Percentiles rank a stretch among this genome's conserved stretches.
Conservation (phyloP, 345 rosid genomes). For the Hevea brasiliensis region DNA sequence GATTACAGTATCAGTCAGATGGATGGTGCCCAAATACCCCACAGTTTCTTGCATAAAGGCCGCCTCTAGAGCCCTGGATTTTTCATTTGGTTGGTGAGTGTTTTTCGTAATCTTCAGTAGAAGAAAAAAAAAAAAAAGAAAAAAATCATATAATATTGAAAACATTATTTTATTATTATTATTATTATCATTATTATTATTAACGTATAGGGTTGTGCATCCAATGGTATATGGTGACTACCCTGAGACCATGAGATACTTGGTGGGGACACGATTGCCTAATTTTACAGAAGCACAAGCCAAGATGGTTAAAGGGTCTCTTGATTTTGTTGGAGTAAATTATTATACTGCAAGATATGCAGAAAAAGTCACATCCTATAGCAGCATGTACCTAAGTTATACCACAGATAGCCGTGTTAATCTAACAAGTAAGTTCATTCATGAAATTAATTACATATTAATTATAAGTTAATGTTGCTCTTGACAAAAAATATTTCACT, state of each 20-base stretch:
- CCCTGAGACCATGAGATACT: conserved; percentile 34
- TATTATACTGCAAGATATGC: conserved; percentile 45
- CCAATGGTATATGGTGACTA: conserved; percentile 45
- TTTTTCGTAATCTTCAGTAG: background rate
- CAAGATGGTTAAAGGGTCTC: conserved; percentile 33
- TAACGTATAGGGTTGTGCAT: conserved; percentile 37
- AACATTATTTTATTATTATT: background rate
- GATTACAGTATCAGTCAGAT: conserved; percentile 32
- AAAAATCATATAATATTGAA: too few relatives aligned
- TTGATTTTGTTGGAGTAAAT: conserved; percentile 52
- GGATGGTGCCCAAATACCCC: conserved; percentile 45
- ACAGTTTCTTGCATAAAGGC: conserved; percentile 29
- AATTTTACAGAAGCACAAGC: conserved; percentile 40
- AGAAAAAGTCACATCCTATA: background rate
- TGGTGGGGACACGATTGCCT: conserved; percentile 36
- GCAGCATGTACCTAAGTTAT: background rate
- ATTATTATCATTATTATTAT: background rate
- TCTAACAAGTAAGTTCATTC: background rate
- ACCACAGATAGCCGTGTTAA: background rate
- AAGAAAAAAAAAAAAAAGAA: too few relatives aligned
- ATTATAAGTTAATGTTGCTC: too few relatives aligned
- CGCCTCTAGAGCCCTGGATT: conserved; percentile 36
- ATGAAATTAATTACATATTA: too few relatives aligned
- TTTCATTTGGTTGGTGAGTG: conserved; percentile 43
- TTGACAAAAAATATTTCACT: background rate